A percentile compares a stretch with the other conserved stretches of the same genome.
Evolutionary conservation across 805 yeast genomes (phyloP).

Genomic region (Metschnikowia borealis): DNA sequence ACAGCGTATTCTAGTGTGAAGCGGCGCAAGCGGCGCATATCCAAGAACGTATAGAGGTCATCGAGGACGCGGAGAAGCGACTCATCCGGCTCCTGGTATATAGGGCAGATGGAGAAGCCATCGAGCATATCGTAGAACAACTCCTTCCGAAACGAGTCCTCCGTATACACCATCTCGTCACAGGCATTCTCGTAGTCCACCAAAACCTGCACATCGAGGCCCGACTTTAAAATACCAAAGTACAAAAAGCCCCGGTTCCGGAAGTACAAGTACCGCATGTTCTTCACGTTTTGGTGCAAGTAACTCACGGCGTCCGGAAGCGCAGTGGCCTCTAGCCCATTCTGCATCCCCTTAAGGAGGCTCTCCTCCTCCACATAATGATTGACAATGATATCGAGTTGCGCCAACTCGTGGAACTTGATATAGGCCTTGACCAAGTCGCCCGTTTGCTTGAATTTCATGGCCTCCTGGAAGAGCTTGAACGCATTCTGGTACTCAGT

Average conservation of each 20-base stretch:
- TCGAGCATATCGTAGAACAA: constrained; percentile 46
- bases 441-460: constrained; percentile 52
- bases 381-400: constrained; percentile 57
- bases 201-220: constrained; percentile 1
- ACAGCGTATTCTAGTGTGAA: constrained; percentile 57
- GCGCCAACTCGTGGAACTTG: constrained; percentile 60
- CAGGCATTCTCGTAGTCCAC: constrained; percentile 8
- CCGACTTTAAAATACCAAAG: constrained; percentile 36
- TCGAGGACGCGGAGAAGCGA: constrained; percentile 47
- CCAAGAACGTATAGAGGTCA: constrained; percentile 49
- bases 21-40: constrained; percentile 47
- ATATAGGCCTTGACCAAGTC: constrained; percentile 47
- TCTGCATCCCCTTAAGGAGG: constrained; percentile 37
- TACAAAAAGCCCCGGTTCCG: constrained; percentile 79
- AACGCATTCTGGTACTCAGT: constrained; percentile 86
- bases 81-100: constrained; percentile 66
- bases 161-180: constrained; percentile 1
- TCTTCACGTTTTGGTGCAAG: constrained; percentile 65
- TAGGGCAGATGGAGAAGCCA: constrained; percentile 61
- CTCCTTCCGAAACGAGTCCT: constrained; percentile 20
- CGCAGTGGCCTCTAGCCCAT: constrained; percentile 25
- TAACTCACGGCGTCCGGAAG: constrained; percentile 40
- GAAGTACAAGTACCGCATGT: constrained; percentile 70
- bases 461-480: constrained; percentile 67
- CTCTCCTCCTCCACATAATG: constrained; percentile 40